These are phyloP conservation scores for Exophiala calicioides DNA, from an alignment of 2,329 filamentous ascomycete genomes.

Conservation along the genomic window DNA sequence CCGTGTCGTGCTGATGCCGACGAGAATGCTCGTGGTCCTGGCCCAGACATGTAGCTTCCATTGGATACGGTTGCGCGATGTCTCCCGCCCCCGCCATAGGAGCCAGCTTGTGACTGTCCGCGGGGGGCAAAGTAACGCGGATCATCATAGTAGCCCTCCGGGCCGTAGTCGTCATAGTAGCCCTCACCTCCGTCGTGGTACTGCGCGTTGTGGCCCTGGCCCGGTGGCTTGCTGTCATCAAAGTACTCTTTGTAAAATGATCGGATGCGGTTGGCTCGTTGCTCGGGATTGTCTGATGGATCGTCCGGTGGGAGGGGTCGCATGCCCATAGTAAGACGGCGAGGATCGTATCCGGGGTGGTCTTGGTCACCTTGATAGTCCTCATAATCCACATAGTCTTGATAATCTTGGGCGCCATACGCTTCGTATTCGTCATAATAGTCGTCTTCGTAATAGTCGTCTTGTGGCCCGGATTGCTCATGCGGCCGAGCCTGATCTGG, in stretches of 20 bases:
- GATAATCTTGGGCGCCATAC: conserved; percentile 17
- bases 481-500: conserved; percentile 2
- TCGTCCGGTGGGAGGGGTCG: conserved; percentile 87
- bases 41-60: conserved; percentile 52
- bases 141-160: conserved; percentile 39
- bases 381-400: conserved; percentile 14
- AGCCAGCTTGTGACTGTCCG: conserved; percentile 44
- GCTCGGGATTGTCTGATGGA: conserved; percentile 85
- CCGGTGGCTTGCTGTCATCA: conserved; percentile 66
- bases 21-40: conserved; percentile 64
- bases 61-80: conserved; percentile 31
- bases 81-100: conserved; percentile 23
- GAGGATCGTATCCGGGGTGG: conserved; percentile 41
- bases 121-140: conserved; percentile 35
- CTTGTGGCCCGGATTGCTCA: too few relatives aligned
- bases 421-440: conserved; percentile 22
- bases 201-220: conserved; percentile 71
- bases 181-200: conserved; percentile 67
- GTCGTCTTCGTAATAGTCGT: conserved; percentile 4
- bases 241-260: conserved; percentile 99
- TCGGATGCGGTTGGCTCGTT: conserved; percentile 91
- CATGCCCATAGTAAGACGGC: conserved; percentile 62
- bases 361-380: conserved; percentile 26
- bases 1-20: conserved; percentile 58
- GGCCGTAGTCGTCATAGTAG: conserved; percentile 64